Evolutionary conservation across 768 basidiomycete genomes (phyloP), one percentile per base, ranked within the genome.

Genomic region (Sistotremastrum suecicum): DNA sequence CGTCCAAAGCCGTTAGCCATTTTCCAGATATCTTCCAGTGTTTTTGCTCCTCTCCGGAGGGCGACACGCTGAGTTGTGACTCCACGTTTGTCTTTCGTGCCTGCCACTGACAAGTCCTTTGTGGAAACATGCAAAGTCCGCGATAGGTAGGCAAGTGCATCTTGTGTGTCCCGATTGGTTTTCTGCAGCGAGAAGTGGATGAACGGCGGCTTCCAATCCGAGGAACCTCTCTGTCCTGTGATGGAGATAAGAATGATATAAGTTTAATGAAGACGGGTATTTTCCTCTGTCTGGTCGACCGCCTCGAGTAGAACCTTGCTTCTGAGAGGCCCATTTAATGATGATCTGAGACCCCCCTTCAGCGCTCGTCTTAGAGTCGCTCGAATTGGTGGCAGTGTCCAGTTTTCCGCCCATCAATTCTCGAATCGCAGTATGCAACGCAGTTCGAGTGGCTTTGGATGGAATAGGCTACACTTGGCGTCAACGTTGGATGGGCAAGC

Each of bases 11-110:
- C 76, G 59, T 92, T 92, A 3, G 74, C 77, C 39, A 76, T 65
- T 53, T 70, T 80, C 92, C 92, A 99, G 3, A 97, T 74, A 48
- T 87, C 78, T 50, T 83, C 81, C 1, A 85, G 75, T 0, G 78
- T 80, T 60, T 83, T 83, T 46, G 70, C 75, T n/a, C 76, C 75
- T 10, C 90, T 71, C 45, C 75, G 75, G 10, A 97, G 59, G 3
- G 83, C 82, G 11, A 98, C 89, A 1, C 89, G 78, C 58, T 99
- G 95, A 1, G 87, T 80, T 1, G 95, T 98, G 10, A 98, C 89
- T 0, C 90, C 95, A 34, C 95, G 83, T 59, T 98, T 99, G 64
- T 99, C 95, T 59, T 99, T 99, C 5, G 95, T 99, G 0, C 95
- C 95, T 3, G 91, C 88, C 29, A 91, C 83, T 28, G 80, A 77